Conservation (phyloP, 1,139 yeast genomes). For the Scheffersomyces quercinus region DNA sequence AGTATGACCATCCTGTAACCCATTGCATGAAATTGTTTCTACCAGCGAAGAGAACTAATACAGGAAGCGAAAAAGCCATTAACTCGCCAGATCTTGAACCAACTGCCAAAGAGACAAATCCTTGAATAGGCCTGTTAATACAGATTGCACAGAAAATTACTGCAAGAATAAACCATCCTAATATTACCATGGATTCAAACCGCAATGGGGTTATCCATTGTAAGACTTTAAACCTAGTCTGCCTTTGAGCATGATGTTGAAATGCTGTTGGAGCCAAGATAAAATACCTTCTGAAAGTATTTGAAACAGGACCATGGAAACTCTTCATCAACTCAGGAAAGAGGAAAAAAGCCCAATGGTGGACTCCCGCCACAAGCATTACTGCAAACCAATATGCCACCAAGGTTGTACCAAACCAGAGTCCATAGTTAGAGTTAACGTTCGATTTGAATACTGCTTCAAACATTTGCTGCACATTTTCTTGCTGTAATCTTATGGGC, state of each 20-base stretch:
- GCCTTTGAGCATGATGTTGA: conserved; percentile 2
- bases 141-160: neutral
- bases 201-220: conserved; percentile 13
- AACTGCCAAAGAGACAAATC: neutral
- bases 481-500: conserved; percentile 8
- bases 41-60: conserved; percentile 53
- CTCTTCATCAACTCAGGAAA: conserved; percentile 10
- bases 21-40: conserved; percentile 66
- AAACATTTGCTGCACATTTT: neutral
- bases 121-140: neutral
- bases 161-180: conserved; percentile 2
- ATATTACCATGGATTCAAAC: conserved; percentile 2
- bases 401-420: conserved; percentile 16
- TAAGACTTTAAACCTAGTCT: conserved; percentile 7
- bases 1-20: conserved; percentile 65
- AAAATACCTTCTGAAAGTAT: conserved; percentile 8
- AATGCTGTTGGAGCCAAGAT: conserved; percentile 3
- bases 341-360: conserved; percentile 9
- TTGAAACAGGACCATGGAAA: conserved; percentile 9
- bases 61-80: conserved; percentile 13
- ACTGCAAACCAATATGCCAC: conserved; percentile 15
- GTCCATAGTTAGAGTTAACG: conserved; percentile 8
- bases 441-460: neutral
- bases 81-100: conserved; percentile 1
- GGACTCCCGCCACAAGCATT: conserved; percentile 12